Conservation (phyloP, 805 yeast species). For the Metschnikowia proteae region DNA sequence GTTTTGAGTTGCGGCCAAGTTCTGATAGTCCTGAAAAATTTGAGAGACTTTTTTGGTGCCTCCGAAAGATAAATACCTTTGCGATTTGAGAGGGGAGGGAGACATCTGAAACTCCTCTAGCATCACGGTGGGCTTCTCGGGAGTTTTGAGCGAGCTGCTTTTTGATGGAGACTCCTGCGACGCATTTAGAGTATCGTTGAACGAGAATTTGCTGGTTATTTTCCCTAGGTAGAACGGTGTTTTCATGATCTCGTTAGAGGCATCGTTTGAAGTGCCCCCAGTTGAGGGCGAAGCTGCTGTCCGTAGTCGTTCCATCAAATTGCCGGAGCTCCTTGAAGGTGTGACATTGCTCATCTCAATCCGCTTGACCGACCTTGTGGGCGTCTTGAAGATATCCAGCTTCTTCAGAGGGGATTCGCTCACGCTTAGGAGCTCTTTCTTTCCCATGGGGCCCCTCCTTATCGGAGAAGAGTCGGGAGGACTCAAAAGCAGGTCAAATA, state of each 20-base stretch:
- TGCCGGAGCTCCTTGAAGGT: constrained; percentile 12
- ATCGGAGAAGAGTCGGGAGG: constrained; percentile 45
- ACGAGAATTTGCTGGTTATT: constrained; percentile 14
- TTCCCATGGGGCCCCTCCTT: constrained; percentile 11
- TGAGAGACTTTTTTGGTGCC: constrained; percentile 35
- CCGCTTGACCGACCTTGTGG: constrained; percentile 24
- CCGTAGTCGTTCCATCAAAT: constrained; percentile 9
- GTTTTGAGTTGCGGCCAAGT: constrained; percentile 24
- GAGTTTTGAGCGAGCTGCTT: constrained; percentile 9
- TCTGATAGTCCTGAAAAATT: constrained; percentile 44
- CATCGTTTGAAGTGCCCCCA: not conserved
- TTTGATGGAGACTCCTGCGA: constrained; percentile 2
- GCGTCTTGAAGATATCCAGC: constrained; percentile 30
- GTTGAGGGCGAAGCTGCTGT: constrained; percentile 11
- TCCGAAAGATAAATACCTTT: constrained; percentile 25
- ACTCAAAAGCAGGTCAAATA: constrained; percentile 55
- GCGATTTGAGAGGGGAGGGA: constrained; percentile 44
- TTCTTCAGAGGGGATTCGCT: constrained; percentile 7
- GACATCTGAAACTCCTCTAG: constrained; percentile 33
- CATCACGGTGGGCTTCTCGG: constrained; percentile 11
- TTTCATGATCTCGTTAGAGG: constrained; percentile 1
- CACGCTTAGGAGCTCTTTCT: not conserved
- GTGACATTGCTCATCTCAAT: constrained; percentile 15
- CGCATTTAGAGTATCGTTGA: constrained; percentile 4
- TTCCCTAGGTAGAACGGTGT: constrained; percentile 18